Percentiles rank a stretch among this genome's conserved stretches.
These are phyloP conservation scores for Kewa caespitosa DNA, from an alignment of 179 eudicot species.

Conservation along the genomic window DNA sequence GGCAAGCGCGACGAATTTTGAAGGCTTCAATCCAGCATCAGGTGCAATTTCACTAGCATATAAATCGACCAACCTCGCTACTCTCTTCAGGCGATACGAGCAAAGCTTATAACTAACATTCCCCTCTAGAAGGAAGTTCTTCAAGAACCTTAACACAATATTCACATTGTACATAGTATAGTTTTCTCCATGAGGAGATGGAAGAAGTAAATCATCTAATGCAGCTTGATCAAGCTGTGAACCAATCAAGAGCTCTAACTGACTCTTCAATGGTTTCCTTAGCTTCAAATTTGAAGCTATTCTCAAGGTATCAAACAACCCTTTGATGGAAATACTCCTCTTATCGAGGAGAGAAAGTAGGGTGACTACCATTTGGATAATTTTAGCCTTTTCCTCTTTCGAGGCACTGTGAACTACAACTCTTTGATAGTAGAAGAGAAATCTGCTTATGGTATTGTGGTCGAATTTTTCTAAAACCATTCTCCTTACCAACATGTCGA, in stretches of 20 bases:
- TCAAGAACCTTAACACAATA: conserved; percentile 29
- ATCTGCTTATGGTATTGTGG: conserved; percentile 27
- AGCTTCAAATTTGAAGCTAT: conserved; percentile 27
- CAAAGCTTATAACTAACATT: conserved; percentile 22
- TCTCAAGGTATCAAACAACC: conserved; percentile 34
- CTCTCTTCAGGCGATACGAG: conserved; percentile 31
- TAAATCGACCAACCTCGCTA: conserved; percentile 34
- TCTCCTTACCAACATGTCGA: conserved; percentile 30
- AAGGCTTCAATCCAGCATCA: conserved; percentile 28
- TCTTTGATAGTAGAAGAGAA: conserved; percentile 34
- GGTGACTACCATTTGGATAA: conserved; percentile 22
- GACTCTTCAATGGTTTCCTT: conserved; percentile 8
- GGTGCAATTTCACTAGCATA: conserved; percentile 42
- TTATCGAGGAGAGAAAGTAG: conserved; percentile 31
- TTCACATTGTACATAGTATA: conserved; percentile 30
- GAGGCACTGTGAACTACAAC: conserved; percentile 17
- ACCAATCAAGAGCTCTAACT: conserved; percentile 35
- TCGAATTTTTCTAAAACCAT: conserved; percentile 38
- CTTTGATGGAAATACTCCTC: conserved; percentile 30
- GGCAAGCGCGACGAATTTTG: conserved; percentile 33
- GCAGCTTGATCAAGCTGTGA: conserved; percentile 36
- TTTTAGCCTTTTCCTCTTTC: conserved; percentile 8
- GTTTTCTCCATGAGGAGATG: conserved; percentile 16
- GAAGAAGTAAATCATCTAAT: conserved; percentile 37
- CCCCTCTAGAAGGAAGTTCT: conserved; percentile 28